Conservation (phyloP, 1,284 basidiomycete species). For the Ganoderma resinaceum region DNA sequence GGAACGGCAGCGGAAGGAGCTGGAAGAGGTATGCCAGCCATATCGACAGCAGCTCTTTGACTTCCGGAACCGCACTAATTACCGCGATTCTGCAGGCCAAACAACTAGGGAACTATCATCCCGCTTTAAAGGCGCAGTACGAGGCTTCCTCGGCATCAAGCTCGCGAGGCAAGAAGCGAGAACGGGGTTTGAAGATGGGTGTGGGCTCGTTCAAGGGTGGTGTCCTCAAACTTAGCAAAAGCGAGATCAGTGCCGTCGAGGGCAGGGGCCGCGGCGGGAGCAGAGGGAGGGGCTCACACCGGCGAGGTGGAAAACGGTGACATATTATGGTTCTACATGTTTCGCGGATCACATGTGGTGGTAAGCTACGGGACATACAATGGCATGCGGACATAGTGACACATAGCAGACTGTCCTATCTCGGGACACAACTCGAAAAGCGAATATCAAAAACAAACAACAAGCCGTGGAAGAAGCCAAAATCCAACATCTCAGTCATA, state of each 20-base stretch:
- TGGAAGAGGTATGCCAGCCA: constrained; percentile 64
- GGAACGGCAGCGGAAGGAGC: constrained; percentile 55
- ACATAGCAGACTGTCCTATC: neutral
- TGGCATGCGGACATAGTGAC: constrained; percentile 12
- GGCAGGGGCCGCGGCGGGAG: constrained; percentile 33
- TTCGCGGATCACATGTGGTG: constrained; percentile 9
- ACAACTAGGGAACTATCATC: constrained; percentile 82
- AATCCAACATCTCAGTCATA: constrained; percentile 19
- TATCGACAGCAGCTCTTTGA: constrained; percentile 12
- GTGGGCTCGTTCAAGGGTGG: constrained; percentile 78
- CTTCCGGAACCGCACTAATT: neutral
- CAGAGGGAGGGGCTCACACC: constrained; percentile 20
- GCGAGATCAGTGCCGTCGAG: constrained; percentile 60
- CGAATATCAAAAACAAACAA: neutral
- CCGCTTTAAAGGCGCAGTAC: constrained; percentile 71
- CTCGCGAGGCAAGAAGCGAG: constrained; percentile 52
- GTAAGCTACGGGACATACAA: constrained; percentile 13
- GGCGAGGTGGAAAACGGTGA: constrained; percentile 31
- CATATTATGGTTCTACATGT: constrained; percentile 1
- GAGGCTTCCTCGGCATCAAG: constrained; percentile 47
- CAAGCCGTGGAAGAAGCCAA: neutral
- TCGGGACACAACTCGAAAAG: constrained; percentile 1
- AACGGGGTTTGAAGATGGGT: constrained; percentile 75
- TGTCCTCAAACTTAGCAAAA: constrained; percentile 63
- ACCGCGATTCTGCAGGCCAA: constrained; percentile 63